Evolutionary conservation across 495 filamentous ascomycete genomes (phyloP).

Genomic region (Aspergillus homomorphus): DNA sequence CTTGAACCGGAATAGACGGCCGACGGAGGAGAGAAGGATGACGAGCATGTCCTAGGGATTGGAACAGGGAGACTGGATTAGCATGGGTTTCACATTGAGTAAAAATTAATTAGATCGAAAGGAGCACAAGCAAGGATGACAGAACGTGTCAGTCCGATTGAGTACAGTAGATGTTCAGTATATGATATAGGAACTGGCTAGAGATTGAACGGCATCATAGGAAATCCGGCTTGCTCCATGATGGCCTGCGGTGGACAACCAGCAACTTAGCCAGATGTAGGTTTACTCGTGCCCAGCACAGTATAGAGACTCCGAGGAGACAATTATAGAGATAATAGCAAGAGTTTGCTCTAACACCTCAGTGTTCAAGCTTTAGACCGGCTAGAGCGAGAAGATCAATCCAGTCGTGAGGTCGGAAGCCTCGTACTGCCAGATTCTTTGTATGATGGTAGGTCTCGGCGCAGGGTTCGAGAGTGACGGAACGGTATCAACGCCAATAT

Average conservation of each 20-base stretch:
- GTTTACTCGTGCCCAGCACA: not conserved
- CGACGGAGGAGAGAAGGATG: constrained; percentile 73
- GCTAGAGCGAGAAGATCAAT: constrained; percentile 33
- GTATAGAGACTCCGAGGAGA: too few relatives aligned
- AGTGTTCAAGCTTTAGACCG: constrained; percentile 19
- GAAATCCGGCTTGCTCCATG: too few relatives aligned
- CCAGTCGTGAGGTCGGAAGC: constrained; percentile 36
- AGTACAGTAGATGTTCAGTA: not conserved
- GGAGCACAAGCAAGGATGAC: not conserved
- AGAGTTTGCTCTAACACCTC: not conserved
- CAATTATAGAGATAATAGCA: not conserved
- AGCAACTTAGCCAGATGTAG: not conserved
- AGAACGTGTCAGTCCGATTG: not conserved
- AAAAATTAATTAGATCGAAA: not conserved
- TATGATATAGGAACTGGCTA: not conserved
- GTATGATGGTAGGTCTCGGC: constrained; percentile 22
- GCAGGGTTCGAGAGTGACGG: constrained; percentile 23
- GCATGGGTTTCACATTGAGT: not conserved
- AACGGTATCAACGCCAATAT: constrained; percentile 33
- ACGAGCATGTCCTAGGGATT: constrained; percentile 70
- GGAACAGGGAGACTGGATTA: not conserved
- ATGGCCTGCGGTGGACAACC: not conserved
- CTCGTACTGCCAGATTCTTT: constrained; percentile 22
- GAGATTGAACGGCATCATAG: not conserved
- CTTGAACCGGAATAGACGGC: constrained; percentile 56